phyloP scores from a whole-genome alignment of 306 rosid genomes.

The Rubus parviflorus region DNA sequence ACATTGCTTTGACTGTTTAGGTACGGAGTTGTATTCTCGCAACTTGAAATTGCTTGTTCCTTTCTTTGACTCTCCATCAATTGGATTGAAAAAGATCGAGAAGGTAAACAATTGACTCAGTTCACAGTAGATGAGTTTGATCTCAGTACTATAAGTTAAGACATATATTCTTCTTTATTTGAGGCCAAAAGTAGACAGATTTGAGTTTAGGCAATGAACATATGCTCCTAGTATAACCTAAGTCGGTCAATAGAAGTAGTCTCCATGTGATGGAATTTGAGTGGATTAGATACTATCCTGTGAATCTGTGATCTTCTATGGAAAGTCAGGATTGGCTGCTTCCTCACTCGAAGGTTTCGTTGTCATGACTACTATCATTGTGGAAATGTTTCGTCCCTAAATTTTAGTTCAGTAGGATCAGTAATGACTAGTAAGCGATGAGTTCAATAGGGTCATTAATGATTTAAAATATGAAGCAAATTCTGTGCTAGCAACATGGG shows the following conservation, averaged over 20 bases:
- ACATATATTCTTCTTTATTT: background rate
- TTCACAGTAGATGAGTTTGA: conserved; percentile 21
- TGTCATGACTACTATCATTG: background rate
- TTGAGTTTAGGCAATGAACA: background rate
- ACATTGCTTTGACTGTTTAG: conserved; percentile 48
- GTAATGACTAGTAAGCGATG: background rate
- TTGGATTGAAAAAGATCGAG: conserved; percentile 57
- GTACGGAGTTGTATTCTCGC: conserved; percentile 77
- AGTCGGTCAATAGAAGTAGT: background rate
- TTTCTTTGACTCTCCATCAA: conserved; percentile 74
- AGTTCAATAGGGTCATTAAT: background rate
- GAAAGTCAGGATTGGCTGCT: background rate
- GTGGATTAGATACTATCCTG: background rate
- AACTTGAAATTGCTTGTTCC: conserved; percentile 98
- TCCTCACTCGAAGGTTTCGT: background rate
- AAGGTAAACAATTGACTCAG: conserved; percentile 49
- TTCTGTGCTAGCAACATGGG: conserved; percentile 62
- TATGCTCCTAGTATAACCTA: background rate
- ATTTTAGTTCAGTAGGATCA: background rate
- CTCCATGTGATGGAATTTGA: background rate
- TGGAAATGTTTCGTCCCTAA: background rate
- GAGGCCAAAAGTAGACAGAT: background rate
- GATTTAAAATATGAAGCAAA: conserved; percentile 24
- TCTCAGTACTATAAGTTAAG: conserved; percentile 12
- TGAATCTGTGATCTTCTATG: background rate